These are phyloP conservation scores for Polytrichum formosum DNA, from an alignment of 225 moss, liverwort and hornwort species.

Conservation along the genomic window DNA sequence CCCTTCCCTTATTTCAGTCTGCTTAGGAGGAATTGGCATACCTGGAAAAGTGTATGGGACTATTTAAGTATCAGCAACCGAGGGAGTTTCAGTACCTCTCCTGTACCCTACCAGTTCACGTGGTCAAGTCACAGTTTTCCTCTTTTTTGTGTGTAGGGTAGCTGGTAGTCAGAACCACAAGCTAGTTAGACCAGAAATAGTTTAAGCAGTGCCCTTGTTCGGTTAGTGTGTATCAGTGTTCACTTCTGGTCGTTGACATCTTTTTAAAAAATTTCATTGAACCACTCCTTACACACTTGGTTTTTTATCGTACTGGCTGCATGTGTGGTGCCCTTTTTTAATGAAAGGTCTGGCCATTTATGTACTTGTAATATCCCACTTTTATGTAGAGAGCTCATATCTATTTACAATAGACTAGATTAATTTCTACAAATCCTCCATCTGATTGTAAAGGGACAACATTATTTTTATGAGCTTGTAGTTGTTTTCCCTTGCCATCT, in stretches of 20 bases:
- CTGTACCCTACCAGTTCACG: not conserved
- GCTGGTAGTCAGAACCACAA: conserved; percentile 2
- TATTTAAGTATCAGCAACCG: not conserved
- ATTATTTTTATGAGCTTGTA: not conserved
- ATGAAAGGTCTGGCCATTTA: conserved; percentile 4
- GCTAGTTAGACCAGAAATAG: conserved; percentile 4
- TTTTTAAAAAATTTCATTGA: not conserved
- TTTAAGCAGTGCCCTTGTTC: not conserved
- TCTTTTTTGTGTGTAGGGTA: not conserved
- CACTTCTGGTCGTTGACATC: not conserved
- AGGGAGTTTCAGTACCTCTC: conserved; percentile 8
- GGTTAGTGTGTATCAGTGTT: not conserved
- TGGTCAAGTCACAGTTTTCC: not conserved
- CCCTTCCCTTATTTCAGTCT: conserved; percentile 4
- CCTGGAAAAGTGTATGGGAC: conserved; percentile 3
- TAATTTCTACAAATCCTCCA: not conserved
- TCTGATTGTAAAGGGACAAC: not conserved
- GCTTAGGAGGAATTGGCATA: conserved; percentile 9
- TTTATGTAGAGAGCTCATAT: conserved; percentile 18
- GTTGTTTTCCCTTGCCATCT: not conserved
- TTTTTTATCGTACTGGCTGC: not conserved
- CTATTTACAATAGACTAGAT: not conserved
- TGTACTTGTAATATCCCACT: conserved; percentile 5
- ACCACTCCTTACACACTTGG: conserved; percentile 4
- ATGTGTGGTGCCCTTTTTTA: conserved; percentile 3